These are phyloP conservation scores for Vigna trinervia DNA, from an alignment of 306 rosid species.

Conservation along the genomic window DNA sequence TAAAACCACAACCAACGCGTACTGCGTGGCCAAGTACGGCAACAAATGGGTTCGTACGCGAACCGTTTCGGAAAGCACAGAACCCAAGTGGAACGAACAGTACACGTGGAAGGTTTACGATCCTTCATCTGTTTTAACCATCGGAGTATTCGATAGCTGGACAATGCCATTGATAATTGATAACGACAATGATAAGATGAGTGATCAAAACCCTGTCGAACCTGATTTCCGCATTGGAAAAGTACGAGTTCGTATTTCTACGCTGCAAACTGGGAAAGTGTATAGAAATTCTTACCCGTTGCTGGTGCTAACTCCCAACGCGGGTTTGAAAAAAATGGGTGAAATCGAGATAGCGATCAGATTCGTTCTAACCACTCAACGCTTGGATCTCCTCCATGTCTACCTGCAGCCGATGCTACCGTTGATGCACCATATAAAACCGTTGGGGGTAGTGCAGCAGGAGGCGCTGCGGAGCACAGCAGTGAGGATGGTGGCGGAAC, in stretches of 20 bases:
- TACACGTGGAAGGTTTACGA: conserved; percentile 90
- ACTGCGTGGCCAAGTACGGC: conserved; percentile 88
- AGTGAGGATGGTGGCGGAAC: conserved; percentile 65
- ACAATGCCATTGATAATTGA: conserved; percentile 33
- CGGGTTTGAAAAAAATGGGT: conserved; percentile 76
- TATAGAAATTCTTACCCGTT: conserved; percentile 70
- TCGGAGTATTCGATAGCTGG: conserved; percentile 77
- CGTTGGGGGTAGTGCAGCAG: conserved; percentile 75
- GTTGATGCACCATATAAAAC: conserved; percentile 82
- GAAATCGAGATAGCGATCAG: conserved; percentile 80
- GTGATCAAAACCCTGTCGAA: conserved; percentile 1
- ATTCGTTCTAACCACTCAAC: conserved; percentile 57
- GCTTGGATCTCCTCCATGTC: conserved; percentile 73
- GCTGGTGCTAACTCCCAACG: conserved; percentile 47
- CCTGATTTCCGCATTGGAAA: conserved; percentile 73
- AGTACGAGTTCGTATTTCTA: conserved; percentile 73
- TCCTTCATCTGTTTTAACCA: conserved; percentile 78
- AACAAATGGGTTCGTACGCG: conserved; percentile 83
- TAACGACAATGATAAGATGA: conserved; percentile 26
- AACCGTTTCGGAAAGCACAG: conserved; percentile 69
- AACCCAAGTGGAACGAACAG: conserved; percentile 95
- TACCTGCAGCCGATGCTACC: conserved; percentile 79
- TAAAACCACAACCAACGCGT: conserved; percentile 71
- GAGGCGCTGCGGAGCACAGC: conserved; percentile 68
- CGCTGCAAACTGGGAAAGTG: conserved; percentile 67